Base-by-base conservation (phyloP, 768 basidiomycete genomes). In the Rhizopogon salebrosus region DNA sequence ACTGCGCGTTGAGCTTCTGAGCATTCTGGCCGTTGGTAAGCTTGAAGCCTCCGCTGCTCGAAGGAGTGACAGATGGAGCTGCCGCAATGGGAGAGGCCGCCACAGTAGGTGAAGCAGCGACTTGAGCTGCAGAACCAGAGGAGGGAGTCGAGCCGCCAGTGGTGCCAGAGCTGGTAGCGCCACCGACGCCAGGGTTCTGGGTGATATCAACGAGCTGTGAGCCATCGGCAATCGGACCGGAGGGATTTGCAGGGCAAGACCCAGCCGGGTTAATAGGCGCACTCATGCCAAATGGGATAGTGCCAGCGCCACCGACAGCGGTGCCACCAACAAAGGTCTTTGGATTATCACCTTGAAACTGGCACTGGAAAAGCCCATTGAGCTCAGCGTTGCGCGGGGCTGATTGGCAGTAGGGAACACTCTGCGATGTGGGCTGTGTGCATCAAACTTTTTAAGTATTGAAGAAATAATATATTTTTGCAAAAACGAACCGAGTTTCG, bases 321-420 rank as follows among this genome's bases (percentile, higher is more conserved):
- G 70, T 53, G 38, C 73, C 72, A 36, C 75, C 75, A 45, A 75
- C 75, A 57, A 83, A 83, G 1, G 65, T 71, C 9, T 57, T 69
- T 35, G 68, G 69, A 46, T 80, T 61, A 22, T 70, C 72, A 49
- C 79, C 74, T 56, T 71, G 65, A 65, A 76, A 82, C 63, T 84
- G 83, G 61, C 80, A 83, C 59, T 82, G 81, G 69, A 77, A 82
- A 27, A 79, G 68, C 7, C 80, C 80, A 45, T 75, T 70, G 11
- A 84, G 73, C 61, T 83, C 78, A 0, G 67, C 23, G 55, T 83
- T 82, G 52, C 63, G 64, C 14, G 80, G 80, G 0, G 80, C 73
- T n/a, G 68, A 58, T 56, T 82, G 75, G 64, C 82, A 84, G 67
- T 82, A 83, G 1, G 65, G 76, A 2, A 80, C 70, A 34, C 72